Conservation (phyloP, 306 rosid genomes). For the Sesbania bispinosa region DNA sequence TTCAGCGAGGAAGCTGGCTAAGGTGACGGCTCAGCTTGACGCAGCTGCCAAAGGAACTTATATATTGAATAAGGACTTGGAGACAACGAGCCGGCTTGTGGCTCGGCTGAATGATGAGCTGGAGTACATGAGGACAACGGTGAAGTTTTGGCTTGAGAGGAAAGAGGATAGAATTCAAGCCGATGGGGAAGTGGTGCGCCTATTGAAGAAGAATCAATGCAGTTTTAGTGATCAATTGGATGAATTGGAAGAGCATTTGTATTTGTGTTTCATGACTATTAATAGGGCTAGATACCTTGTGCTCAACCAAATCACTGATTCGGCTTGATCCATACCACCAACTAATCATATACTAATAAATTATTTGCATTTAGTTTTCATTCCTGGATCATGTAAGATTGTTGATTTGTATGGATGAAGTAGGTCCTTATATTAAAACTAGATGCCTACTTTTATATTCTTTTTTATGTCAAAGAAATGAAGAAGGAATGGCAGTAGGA, state of each 20-base stretch:
- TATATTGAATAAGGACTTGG: constrained; percentile 63
- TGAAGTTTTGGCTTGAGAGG: constrained; percentile 57
- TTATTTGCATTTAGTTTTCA: background rate
- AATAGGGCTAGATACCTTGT: constrained; percentile 74
- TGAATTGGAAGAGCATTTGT: constrained; percentile 83
- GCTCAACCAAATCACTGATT: constrained; percentile 40
- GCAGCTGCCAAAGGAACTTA: constrained; percentile 71
- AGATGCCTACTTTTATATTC: too few species aligned
- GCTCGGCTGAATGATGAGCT: constrained; percentile 61
- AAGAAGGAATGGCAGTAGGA: too few species aligned
- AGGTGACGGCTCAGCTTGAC: constrained; percentile 41
- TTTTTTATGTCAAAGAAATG: too few species aligned
- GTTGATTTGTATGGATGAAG: background rate
- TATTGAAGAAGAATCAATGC: constrained; percentile 45
- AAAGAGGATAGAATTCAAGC: constrained; percentile 37
- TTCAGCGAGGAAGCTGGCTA: constrained; percentile 27
- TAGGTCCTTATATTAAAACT: too few species aligned
- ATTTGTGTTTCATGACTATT: constrained; percentile 79
- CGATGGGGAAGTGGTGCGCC: constrained; percentile 45
- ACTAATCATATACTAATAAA: background rate
- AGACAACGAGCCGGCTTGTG: constrained; percentile 55
- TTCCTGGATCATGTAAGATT: background rate
- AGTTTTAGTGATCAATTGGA: constrained; percentile 61
- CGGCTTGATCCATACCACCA: background rate
- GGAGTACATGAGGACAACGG: constrained; percentile 43